Conservation (phyloP, 495 filamentous ascomycete genomes). For the Daldinia loculata region DNA sequence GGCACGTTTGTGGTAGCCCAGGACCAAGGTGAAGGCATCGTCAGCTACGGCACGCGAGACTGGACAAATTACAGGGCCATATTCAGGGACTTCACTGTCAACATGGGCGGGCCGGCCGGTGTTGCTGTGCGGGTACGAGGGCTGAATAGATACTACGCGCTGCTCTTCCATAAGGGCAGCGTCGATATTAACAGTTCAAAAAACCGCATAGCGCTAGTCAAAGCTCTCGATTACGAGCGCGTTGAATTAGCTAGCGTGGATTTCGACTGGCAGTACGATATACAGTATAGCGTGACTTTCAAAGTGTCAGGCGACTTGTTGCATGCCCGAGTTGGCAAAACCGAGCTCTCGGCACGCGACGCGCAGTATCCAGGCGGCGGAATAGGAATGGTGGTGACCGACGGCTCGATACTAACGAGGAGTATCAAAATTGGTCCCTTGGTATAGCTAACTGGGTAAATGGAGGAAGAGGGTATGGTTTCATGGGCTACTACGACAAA, state of each 20-base stretch:
- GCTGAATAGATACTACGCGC: constrained; percentile 43
- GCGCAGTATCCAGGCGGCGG: constrained; percentile 33
- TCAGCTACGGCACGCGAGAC: constrained; percentile 45
- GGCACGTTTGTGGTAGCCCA: constrained; percentile 37
- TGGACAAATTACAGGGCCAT: constrained; percentile 42
- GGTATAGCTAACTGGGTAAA: not conserved
- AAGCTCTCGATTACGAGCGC: constrained; percentile 32
- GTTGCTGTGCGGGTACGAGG: constrained; percentile 41
- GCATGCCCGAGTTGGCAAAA: constrained; percentile 19
- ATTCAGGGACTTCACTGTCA: constrained; percentile 31
- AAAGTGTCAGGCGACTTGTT: constrained; percentile 10
- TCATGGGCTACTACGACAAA: not conserved
- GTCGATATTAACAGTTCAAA: not conserved
- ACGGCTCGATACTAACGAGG: constrained; percentile 34
- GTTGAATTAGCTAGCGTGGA: constrained; percentile 16
- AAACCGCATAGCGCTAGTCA: constrained; percentile 26
- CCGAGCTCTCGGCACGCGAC: constrained; percentile 22
- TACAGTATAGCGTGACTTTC: constrained; percentile 31
- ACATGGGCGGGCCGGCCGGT: constrained; percentile 34
- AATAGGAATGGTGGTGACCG: constrained; percentile 33
- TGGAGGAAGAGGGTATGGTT: not conserved
- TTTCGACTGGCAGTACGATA: constrained; percentile 41
- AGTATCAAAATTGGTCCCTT: constrained; percentile 26
- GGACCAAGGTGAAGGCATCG: constrained; percentile 40
- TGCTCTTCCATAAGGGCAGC: constrained; percentile 19